Base-by-base conservation (phyloP, 106 monocot species). In the Dendrobium nobile region DNA sequence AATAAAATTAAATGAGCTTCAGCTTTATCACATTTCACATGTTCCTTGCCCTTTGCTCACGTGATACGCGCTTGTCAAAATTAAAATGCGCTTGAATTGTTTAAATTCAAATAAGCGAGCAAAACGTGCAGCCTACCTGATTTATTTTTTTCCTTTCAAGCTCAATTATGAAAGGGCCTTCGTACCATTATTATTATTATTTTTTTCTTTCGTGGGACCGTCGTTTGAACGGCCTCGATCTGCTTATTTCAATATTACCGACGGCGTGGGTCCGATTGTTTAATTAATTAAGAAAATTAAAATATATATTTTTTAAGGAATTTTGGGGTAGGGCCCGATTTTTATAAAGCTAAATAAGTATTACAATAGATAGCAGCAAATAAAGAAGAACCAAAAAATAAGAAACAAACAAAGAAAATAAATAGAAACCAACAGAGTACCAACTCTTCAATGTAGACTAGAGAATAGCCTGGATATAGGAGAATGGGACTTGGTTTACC, bases 21-120 rank as follows among this genome's bases (percentile, higher is more conserved):
- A 61, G 61, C 61, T 61, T 61, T 61, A 61, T 61, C 61, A 61
- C 61, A 61, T 61, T 22, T 61, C 61, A 61, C 61, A 61, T 61
- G 61, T 10, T 56, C 0, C 4, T 7, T 22, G 19, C 61, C 8
- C 61, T 22, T 61, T 10, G 3, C 61, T 22, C 61, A 61, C 61
- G 61, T n/a, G 61, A 8, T n/a, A 7, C n/a, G 61, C 61, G 19
- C 61, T 7, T 47, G 47, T 47, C 10, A 37, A 37, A 4, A 56
- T 4, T 45, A 56, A 61, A 61, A 61, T 61, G 22, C 22, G 5
- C 61, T 6, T 20, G 61, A 19, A 11, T 45, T 22, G 10, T 61
- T 22, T 61, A n/a, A 24, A 61, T n/a, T 61, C 61, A 22, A 61
- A 22, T 61, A 22, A 61, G 61, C 61, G 7, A 61, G 61, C 61